Evolutionary conservation across 805 yeast genomes (phyloP), one percentile per base, ranked within the genome.

Genomic region (Candida tibetensis): DNA sequence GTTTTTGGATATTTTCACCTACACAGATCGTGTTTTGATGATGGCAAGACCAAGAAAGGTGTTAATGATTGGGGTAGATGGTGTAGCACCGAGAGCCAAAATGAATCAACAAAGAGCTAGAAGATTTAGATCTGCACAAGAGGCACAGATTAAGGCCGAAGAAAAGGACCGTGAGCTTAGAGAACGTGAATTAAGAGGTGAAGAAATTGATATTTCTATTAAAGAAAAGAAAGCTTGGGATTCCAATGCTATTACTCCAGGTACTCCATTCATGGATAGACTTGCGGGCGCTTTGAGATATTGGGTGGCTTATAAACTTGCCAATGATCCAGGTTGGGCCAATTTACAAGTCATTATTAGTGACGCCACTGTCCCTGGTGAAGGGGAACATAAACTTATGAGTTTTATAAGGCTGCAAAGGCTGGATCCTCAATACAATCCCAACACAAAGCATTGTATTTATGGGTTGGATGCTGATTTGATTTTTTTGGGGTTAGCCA

Each of bases 331-430:
- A 2, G 96, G 95, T 23, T 93, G 99, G 99, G 81, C 81, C 31
- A 74, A 82, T 42, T 65, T 91, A 33, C 93, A 93, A 61, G 89
- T 93, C 4, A 85, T 93, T 17, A 82, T 93, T 32, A 84, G 95
- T 53, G 99, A 91, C 58, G 95, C 96, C 21, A 82, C 95, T 0
- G 98, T 91, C 10, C 99, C 99, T 1, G 99, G 99, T 45, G 99
- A 93, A 72, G 99, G 99, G 58, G 99, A 93, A 62, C 99, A 93
- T 68, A 93, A 93, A 61, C 82, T 93, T 51, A 93, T 93, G 99
- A 89, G 85, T 53, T 93, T 90, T 58, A 85, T 93, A 40, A 78
- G 99, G 54, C 77, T 86, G 29, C 98, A 90, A 58, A 74, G 98
- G 49, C 76, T 84, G 28, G 93, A 85, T 50, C 86, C 95, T 0